Conservation (phyloP, 2,329 filamentous ascomycete genomes). For the Aureobasidium sp. region DNA sequence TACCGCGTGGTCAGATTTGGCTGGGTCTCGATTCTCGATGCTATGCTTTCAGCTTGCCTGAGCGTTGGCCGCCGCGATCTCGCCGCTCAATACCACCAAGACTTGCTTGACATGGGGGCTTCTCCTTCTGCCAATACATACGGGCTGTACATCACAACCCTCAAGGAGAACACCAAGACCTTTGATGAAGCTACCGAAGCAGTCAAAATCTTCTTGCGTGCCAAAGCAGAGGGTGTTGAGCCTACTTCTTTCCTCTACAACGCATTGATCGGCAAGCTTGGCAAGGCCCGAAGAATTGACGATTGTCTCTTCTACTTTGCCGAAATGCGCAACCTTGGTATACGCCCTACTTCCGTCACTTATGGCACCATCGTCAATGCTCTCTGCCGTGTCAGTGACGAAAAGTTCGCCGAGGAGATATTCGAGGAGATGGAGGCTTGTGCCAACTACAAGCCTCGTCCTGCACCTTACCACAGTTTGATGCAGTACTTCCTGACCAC, state of each 20-base stretch:
- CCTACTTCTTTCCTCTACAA: slow-evolving; percentile 98
- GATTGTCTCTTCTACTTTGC: slow-evolving; percentile 97
- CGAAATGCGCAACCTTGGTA: slow-evolving; percentile 88
- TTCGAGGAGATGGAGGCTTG: slow-evolving; percentile 99
- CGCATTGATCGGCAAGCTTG: slow-evolving; percentile 93
- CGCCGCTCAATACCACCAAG: slow-evolving; percentile 83
- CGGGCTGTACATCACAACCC: slow-evolving; percentile 96
- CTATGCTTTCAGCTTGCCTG: slow-evolving; percentile 90
- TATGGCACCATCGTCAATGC: slow-evolving; percentile 98
- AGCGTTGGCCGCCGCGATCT: slow-evolving; percentile 71
- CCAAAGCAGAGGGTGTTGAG: slow-evolving; percentile 88
- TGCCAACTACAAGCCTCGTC: slow-evolving; percentile 96
- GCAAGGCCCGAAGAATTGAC: slow-evolving; percentile 94
- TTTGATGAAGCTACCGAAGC: slow-evolving; percentile 97
- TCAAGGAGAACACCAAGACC: slow-evolving; percentile 95
- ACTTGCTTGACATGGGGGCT: slow-evolving; percentile 82
- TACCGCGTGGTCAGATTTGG: slow-evolving; percentile 87
- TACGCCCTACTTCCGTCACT: slow-evolving; percentile 93
- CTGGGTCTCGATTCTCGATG: slow-evolving; percentile 92
- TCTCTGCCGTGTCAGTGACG: slow-evolving; percentile 91
- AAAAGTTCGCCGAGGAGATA: slow-evolving; percentile 94
- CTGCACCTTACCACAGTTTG: slow-evolving; percentile 97
- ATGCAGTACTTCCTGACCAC: slow-evolving; percentile 99
- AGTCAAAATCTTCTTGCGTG: slow-evolving; percentile 93
- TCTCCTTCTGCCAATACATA: slow-evolving; percentile 96